phyloP scores from a whole-genome alignment of 257 asterid genomes.

The Plantago major region DNA sequence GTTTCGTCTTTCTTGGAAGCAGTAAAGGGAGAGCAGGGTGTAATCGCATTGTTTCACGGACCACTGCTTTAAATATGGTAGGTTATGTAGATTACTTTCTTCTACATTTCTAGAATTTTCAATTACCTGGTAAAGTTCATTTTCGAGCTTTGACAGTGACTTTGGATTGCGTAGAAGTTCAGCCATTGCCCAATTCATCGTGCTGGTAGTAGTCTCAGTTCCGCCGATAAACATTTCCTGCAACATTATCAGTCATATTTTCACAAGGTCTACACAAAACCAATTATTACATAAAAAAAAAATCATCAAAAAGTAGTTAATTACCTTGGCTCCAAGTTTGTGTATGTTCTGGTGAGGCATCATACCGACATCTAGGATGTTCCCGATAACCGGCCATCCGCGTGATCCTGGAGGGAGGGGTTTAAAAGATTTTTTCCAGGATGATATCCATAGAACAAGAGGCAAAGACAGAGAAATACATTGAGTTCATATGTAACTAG shows the following conservation, averaged over 20 bases:
- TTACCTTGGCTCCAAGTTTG: too few species aligned
- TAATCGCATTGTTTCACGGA: constrained; percentile 42
- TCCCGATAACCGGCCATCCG: too few species aligned
- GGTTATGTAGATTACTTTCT: constrained; percentile 30
- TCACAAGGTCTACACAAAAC: neutral
- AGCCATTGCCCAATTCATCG: constrained; percentile 41
- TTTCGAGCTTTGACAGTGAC: constrained; percentile 23
- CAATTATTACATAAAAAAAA: too few species aligned
- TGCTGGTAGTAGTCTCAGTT: constrained; percentile 33
- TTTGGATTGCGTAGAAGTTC: constrained; percentile 38
- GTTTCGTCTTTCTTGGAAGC: constrained; percentile 33
- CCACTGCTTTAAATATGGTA: constrained; percentile 38
- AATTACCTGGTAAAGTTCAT: constrained; percentile 26
- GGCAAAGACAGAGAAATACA: too few species aligned
- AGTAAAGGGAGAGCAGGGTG: constrained; percentile 10
- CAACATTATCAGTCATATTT: neutral
- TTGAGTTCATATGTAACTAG: too few species aligned
- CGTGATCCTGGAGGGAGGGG: too few species aligned
- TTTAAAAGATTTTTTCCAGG: too few species aligned
- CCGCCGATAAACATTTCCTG: constrained; percentile 44
- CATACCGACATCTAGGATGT: too few species aligned
- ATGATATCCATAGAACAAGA: too few species aligned
- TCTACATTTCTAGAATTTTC: constrained; percentile 18
- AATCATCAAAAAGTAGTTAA: neutral
- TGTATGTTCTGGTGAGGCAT: too few species aligned